Conservation (phyloP, 2,329 filamentous ascomycete genomes). For the Ceratocystis cacaofunesta region DNA sequence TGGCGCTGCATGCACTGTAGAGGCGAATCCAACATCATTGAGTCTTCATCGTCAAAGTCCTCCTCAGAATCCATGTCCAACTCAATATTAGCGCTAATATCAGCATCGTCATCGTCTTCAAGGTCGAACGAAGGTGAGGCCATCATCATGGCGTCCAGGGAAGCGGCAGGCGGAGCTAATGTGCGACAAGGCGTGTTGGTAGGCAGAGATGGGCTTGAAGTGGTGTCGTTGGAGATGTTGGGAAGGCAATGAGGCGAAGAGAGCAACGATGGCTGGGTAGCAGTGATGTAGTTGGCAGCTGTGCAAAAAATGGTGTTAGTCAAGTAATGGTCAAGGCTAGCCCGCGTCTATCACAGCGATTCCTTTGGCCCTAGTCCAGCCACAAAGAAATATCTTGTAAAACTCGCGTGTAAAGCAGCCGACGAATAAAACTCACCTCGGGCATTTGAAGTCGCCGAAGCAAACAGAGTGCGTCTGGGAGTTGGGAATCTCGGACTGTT, state of each 20-base stretch:
- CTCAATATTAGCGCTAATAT: slow-evolving; percentile 5
- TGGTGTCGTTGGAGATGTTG: slow-evolving; percentile 47
- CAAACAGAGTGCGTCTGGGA: slow-evolving; percentile 28
- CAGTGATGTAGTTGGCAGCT: slow-evolving; percentile 1
- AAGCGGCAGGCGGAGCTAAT: slow-evolving; percentile 3
- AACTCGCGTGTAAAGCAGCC: background rate
- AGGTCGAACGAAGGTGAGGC: slow-evolving; percentile 12
- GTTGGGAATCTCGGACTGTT: slow-evolving; percentile 39
- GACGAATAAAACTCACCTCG: background rate
- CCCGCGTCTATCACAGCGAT: too few species aligned
- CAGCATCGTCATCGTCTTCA: slow-evolving; percentile 6
- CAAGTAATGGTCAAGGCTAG: background rate
- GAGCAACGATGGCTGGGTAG: slow-evolving; percentile 19
- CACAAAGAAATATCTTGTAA: background rate
- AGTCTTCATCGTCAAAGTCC: slow-evolving; percentile 14
- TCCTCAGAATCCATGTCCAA: slow-evolving; percentile 12
- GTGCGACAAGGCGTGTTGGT: slow-evolving; percentile 14
- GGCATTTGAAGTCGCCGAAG: slow-evolving; percentile 22
- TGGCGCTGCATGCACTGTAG: slow-evolving; percentile 11
- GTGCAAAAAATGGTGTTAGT: background rate
- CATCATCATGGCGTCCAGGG: slow-evolving; percentile 16
- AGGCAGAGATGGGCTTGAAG: slow-evolving; percentile 44
- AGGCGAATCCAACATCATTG: slow-evolving; percentile 15
- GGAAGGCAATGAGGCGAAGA: slow-evolving; percentile 22
- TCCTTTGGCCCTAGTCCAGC: too few species aligned